Percentiles rank a stretch among this genome's conserved stretches.
These are phyloP conservation scores for Talaromyces sp. DNA, from an alignment of 2,329 filamentous ascomycete genomes.

Conservation along the genomic window DNA sequence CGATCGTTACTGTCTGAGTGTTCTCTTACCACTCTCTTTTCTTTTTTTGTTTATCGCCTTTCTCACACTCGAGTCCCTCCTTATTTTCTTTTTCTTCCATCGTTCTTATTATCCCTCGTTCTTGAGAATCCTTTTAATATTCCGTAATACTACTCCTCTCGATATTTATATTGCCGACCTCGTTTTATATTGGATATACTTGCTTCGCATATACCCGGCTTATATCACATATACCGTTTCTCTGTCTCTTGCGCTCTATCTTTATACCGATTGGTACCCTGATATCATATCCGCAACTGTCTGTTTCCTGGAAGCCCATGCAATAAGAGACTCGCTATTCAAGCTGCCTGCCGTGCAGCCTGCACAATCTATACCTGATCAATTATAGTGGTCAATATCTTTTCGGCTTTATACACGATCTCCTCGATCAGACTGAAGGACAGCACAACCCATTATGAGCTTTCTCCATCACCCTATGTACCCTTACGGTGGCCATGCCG, in stretches of 20 bases:
- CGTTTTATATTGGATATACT: neutral
- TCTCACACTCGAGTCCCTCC: slow-evolving; percentile 7
- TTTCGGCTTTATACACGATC: neutral
- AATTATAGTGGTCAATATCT: neutral
- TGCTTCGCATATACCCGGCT: neutral
- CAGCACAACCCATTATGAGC: slow-evolving; percentile 27
- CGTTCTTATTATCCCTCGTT: neutral
- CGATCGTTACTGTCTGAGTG: slow-evolving; percentile 16
- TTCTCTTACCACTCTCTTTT: slow-evolving; percentile 10
- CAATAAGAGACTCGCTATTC: slow-evolving; percentile 14
- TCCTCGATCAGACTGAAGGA: neutral
- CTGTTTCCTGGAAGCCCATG: slow-evolving; percentile 9
- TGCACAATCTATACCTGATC: neutral
- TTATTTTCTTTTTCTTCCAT: slow-evolving; percentile 10
- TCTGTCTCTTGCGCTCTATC: neutral
- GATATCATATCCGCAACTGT: neutral
- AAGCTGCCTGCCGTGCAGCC: slow-evolving; percentile 19
- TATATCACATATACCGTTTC: neutral
- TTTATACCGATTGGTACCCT: neutral
- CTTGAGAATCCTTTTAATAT: neutral
- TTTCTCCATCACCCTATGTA: slow-evolving; percentile 33
- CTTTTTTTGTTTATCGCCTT: slow-evolving; percentile 1
- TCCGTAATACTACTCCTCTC: neutral
- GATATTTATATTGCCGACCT: slow-evolving; percentile 1
- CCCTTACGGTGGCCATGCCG: slow-evolving; percentile 30